These are phyloP conservation scores for Tolypocladium capitatum DNA, from an alignment of 2,329 filamentous ascomycete species.

Conservation along the genomic window DNA sequence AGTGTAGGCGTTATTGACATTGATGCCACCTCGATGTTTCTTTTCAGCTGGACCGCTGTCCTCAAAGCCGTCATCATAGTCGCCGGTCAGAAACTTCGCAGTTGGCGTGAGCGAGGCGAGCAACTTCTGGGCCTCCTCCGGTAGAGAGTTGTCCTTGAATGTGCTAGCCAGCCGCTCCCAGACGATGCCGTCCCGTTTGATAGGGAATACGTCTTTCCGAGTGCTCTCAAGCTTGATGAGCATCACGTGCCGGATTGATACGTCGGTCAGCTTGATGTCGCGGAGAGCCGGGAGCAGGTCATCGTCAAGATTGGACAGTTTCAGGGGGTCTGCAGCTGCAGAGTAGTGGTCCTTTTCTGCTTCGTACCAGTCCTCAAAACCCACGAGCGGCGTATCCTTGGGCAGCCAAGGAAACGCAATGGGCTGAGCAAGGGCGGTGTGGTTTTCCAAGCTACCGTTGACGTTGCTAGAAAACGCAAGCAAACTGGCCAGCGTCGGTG, in stretches of 20 bases:
- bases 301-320: slow-evolving; percentile 25
- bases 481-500: slow-evolving; percentile 14
- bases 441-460: slow-evolving; percentile 13
- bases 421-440: slow-evolving; percentile 13
- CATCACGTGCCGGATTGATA: slow-evolving; percentile 29
- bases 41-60: no score
- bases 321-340: slow-evolving; percentile 22
- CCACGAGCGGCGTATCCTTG: slow-evolving; percentile 5
- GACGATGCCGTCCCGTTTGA: slow-evolving; percentile 26
- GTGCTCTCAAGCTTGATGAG: slow-evolving; percentile 32
- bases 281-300: slow-evolving; percentile 15
- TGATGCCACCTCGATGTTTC: no score
- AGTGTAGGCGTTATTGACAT: slow-evolving; percentile 24
- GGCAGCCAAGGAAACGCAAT: slow-evolving; percentile 12
- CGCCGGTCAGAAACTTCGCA: slow-evolving; percentile 21
- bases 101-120: slow-evolving; percentile 16
- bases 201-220: slow-evolving; percentile 29
- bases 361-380: slow-evolving; percentile 16
- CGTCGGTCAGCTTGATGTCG: slow-evolving; percentile 11
- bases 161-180: no score
- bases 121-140: slow-evolving; percentile 15
- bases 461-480: slow-evolving; percentile 12
- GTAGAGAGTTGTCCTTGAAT: slow-evolving; percentile 18
- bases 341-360: slow-evolving; percentile 18
- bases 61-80: slow-evolving; percentile 21